Conservation (phyloP, 2,329 filamentous ascomycete species). For the Mariannaea sp. region DNA sequence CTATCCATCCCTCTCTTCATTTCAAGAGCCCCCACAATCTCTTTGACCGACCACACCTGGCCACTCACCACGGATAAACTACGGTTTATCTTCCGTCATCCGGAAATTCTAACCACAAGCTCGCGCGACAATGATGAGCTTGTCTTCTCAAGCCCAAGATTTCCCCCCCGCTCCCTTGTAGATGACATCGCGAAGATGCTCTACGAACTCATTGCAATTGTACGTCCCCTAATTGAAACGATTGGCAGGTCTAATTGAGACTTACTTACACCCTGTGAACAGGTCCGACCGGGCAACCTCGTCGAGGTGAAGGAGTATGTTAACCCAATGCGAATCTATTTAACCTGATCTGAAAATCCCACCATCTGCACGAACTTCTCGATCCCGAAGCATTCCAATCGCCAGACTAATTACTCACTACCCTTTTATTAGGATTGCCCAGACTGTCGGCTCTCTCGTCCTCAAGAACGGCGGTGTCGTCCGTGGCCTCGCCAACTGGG, state of each 20-base stretch:
- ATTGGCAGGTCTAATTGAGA: conserved; percentile 25
- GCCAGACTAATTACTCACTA: not conserved
- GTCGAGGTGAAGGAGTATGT: conserved; percentile 93
- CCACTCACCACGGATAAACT: conserved; percentile 39
- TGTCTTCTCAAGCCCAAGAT: conserved; percentile 21
- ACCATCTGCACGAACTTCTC: not conserved
- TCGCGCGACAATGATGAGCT: conserved; percentile 22
- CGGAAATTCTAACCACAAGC: conserved; percentile 31
- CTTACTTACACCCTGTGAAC: conserved; percentile 17
- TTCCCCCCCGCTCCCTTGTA: conserved; percentile 23
- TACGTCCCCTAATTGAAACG: conserved; percentile 54
- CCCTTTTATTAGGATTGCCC: conserved; percentile 73
- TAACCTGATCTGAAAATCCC: no score
- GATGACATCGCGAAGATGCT: conserved; percentile 68
- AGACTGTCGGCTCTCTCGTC: conserved; percentile 80
- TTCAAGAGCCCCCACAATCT: conserved; percentile 13
- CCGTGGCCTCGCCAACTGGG: conserved; percentile 94
- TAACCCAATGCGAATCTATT: conserved; percentile 9
- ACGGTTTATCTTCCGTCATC: conserved; percentile 29
- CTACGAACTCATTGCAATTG: conserved; percentile 97
- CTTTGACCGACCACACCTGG: conserved; percentile 16
- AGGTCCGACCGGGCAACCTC: conserved; percentile 92
- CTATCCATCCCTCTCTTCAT: not conserved
- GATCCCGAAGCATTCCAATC: not conserved
- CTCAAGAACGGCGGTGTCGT: conserved; percentile 86